These are phyloP conservation scores for Trebouxia sp. DNA, from an alignment of 139 green algal species.

Conservation along the genomic window DNA sequence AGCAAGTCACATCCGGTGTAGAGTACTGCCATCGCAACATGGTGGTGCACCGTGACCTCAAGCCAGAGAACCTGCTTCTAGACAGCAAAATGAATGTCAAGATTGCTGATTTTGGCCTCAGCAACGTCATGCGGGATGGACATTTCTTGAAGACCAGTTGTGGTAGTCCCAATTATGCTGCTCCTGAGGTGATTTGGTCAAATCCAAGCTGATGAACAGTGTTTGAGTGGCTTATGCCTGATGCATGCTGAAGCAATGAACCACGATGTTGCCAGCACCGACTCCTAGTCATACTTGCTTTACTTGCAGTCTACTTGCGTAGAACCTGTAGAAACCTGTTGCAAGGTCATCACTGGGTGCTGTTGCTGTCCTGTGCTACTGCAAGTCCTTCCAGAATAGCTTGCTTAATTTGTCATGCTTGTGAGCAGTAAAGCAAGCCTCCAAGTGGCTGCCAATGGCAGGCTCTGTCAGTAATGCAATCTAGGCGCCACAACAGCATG, in stretches of 20 bases:
- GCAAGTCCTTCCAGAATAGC: no score
- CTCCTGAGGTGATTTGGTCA: conserved; percentile 98
- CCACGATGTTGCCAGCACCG: no score
- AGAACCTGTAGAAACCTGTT: neutral
- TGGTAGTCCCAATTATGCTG: conserved; percentile 97
- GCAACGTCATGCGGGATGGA: conserved; percentile 98
- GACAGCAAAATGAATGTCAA: conserved; percentile 90
- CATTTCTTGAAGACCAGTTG: conserved; percentile 99
- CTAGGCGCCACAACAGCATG: no score
- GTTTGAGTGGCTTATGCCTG: no score
- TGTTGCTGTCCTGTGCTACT: neutral
- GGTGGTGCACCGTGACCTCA: conserved; percentile 89
- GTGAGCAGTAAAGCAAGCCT: no score
- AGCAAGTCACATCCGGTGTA: conserved; percentile 96
- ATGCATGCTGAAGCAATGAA: no score
- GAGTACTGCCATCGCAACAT: conserved; percentile 99
- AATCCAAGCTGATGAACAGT: no score
- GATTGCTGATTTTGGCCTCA: conserved; percentile 97
- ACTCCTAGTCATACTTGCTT: neutral
- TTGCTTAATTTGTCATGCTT: no score
- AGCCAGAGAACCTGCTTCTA: conserved; percentile 98
- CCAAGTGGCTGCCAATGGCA: no score
- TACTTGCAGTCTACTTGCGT: neutral
- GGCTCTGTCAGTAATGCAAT: neutral
- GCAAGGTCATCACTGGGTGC: no score